Evolutionary conservation across 2,329 filamentous ascomycete species (phyloP).

Genomic region (Graphilbum fragrans): DNA sequence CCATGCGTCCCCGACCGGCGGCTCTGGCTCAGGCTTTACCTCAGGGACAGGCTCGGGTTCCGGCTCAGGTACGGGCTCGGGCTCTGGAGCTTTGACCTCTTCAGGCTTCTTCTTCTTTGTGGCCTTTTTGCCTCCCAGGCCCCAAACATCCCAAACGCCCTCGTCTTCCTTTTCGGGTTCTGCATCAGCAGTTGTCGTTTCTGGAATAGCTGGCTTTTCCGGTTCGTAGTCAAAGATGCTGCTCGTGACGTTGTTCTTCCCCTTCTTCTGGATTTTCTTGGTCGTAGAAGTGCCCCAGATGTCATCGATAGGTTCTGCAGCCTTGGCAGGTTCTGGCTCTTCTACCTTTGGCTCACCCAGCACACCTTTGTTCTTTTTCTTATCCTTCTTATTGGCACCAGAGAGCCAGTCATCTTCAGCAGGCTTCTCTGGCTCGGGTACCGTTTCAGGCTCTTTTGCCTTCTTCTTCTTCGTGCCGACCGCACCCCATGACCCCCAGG

Average conservation of each 20-base stretch:
- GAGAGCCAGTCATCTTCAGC: slow-evolving; percentile 19
- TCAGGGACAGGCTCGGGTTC: slow-evolving; percentile 6
- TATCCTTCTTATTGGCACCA: slow-evolving; percentile 22
- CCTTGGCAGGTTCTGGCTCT: slow-evolving; percentile 8
- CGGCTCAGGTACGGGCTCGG: slow-evolving; percentile 3
- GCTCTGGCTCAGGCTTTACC: slow-evolving; percentile 8
- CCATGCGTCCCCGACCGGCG: slow-evolving; percentile 1
- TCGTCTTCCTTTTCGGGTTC: slow-evolving; percentile 10
- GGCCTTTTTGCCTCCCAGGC: slow-evolving; percentile 31
- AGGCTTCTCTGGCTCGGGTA: slow-evolving; percentile 16
- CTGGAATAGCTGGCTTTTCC: slow-evolving; percentile 3
- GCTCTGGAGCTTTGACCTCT: slow-evolving; percentile 1
- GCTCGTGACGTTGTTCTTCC: slow-evolving; percentile 18
- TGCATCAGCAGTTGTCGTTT: not conserved
- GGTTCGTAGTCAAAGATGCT: slow-evolving; percentile 7
- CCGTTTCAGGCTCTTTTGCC: slow-evolving; percentile 9
- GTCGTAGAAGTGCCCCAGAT: slow-evolving; percentile 20
- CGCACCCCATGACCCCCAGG: slow-evolving; percentile 22
- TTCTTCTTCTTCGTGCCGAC: slow-evolving; percentile 29
- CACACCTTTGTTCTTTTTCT: slow-evolving; percentile 25
- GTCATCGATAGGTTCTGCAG: slow-evolving; percentile 12
- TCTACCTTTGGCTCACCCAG: slow-evolving; percentile 9
- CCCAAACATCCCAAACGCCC: slow-evolving; percentile 28
- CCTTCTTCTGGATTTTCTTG: slow-evolving; percentile 28
- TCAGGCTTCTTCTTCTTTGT: slow-evolving; percentile 17